Evolutionary conservation across 441 rosid species (phyloP), one percentile per base, ranked within the genome.

Genomic region (Adansonia grandidieri): DNA sequence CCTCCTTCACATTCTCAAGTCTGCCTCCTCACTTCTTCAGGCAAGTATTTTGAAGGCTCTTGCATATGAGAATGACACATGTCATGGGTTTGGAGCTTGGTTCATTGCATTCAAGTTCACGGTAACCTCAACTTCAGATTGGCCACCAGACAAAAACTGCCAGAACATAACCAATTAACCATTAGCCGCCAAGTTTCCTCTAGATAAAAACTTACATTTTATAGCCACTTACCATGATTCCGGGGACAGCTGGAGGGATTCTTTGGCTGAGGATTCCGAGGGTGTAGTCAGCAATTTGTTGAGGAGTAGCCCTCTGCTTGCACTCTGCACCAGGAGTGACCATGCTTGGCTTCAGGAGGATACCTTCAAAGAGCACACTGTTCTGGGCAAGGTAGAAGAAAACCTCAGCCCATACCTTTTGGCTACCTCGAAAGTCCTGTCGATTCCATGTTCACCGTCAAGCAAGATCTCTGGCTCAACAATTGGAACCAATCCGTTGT

Each of bases 331-430:
- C 98, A 0, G 98, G 96, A 67, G 98, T 93, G 54, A 93, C 97
- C 98, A 95, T 95, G 87, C 97, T 95, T 9, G 98, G 98, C 89
- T 93, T 95, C 67, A 95, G 84, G 69, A 95, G 98, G 81, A 94
- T 92, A 71, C 98, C 98, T 82, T 95, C 96, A 65, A 90, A 91
- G 92, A 89, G 32, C 61, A 91, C 96, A 80, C 91, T 93, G 91
- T 92, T 93, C 85, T 93, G 93, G 4, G 98, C 91, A 40, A 93
- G 76, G 92, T 93, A 93, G 87, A 82, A 95, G 92, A 93, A 93
- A 69, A 95, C 96, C 81, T 95, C 97, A 28, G 98, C 88, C 98
- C 99, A 93, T 7, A 93, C 99, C 82, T 90, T 85, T 79, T 84
- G 20, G 97, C 96, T 48, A 91, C 98, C 66, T 93, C 93, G 50